Evolutionary conservation across 169 alveolate species (phyloP), one percentile per base, ranked within the genome.

Genomic region (Plasmodium sp.): DNA sequence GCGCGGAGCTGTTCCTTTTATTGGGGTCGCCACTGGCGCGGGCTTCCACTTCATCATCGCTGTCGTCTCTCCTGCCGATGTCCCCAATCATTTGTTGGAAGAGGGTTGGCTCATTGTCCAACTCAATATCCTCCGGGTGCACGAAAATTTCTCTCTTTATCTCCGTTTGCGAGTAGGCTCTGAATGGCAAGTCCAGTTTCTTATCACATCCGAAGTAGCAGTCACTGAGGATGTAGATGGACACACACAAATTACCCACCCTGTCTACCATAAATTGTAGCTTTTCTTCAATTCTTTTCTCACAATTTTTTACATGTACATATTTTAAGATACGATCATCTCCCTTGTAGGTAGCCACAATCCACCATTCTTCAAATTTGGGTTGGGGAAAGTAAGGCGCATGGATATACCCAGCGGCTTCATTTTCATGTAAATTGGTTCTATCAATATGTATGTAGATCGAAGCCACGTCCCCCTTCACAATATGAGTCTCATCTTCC

Each of bases 361-460:
- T 82, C 97, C 97, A 96, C 98, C 98, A 98, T 90, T 98, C 98
- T 94, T 98, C 99, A 86, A 96, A 97, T 90, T 97, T 98, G 7
- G 97, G 97, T 92, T 95, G 96, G 6, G 98, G 98, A 94, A 97
- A 97, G 83, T 81, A 92, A 9, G 99, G 99, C 33, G 99, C 98
- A 90, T 98, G 99, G 34, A 97, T 97, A 36, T 98, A 98, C 5
- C 99, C 99, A 34, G 96, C 92, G 14, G 98, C 96, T 88, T 96
- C 98, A 14, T 96, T 96, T 75, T 96, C 97, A 84, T 96, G 84
- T 93, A 98, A 92, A 91, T 98, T 97, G 33, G 74, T 74, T 58
- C 99, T 97, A 41, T 94, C 96, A 58, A 98, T 84, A 73, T 83
- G 97, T 39, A 98, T 95, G 77, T 96, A 97, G 62, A 98, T 94